Percentiles rank a stretch among this genome's conserved stretches.
These are phyloP conservation scores for Russula dissimulans DNA, from an alignment of 768 basidiomycete species.

Conservation along the genomic window DNA sequence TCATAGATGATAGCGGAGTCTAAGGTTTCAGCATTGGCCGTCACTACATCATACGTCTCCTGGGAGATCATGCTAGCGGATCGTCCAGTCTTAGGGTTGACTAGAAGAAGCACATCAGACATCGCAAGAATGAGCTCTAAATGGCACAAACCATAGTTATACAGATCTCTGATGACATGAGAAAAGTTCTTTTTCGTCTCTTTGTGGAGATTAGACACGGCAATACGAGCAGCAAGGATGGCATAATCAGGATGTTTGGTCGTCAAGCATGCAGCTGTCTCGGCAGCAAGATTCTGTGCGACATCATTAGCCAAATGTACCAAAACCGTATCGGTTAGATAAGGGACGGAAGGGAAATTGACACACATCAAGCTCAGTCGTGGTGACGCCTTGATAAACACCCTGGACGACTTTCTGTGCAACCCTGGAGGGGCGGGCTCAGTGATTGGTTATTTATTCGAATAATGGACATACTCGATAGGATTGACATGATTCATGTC, in stretches of 20 bases:
- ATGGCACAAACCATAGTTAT: slow-evolving; percentile 60
- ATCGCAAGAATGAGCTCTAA: background rate
- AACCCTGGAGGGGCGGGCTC: slow-evolving; percentile 38
- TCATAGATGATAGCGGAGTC: slow-evolving; percentile 97
- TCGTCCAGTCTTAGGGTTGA: slow-evolving; percentile 91
- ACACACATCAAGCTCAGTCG: slow-evolving; percentile 91
- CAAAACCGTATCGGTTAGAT: too few relatives aligned
- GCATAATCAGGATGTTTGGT: slow-evolving; percentile 98
- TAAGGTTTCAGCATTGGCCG: slow-evolving; percentile 67
- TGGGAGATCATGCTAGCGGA: slow-evolving; percentile 88
- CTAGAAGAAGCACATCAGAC: slow-evolving; percentile 28
- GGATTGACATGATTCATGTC: slow-evolving; percentile 89
- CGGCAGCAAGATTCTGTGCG: slow-evolving; percentile 82
- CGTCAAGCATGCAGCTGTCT: slow-evolving; percentile 95
- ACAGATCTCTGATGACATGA: slow-evolving; percentile 82
- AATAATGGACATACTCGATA: slow-evolving; percentile 56
- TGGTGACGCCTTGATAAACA: slow-evolving; percentile 93
- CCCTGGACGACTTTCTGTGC: slow-evolving; percentile 90
- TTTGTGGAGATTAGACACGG: slow-evolving; percentile 97
- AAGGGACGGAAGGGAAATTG: background rate
- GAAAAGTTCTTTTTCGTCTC: slow-evolving; percentile 98
- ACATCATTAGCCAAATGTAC: background rate
- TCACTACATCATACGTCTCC: slow-evolving; percentile 74
- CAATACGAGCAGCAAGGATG: slow-evolving; percentile 95
- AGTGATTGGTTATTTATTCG: background rate